Base-by-base conservation (phyloP, 805 yeast genomes). In the Spathaspora passalidarum region DNA sequence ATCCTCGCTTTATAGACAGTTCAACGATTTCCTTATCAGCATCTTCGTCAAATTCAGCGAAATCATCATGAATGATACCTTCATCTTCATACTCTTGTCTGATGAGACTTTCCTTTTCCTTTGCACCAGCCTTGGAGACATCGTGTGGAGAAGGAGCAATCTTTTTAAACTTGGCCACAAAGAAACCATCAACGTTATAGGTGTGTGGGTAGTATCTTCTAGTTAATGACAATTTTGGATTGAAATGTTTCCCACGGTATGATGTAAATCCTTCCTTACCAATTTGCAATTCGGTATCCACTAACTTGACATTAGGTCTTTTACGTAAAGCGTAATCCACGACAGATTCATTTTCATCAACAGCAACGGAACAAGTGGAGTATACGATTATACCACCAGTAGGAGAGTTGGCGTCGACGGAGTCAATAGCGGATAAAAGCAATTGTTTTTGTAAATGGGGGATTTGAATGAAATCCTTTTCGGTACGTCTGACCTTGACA, bases 141-240 rank as follows among this genome's bases (percentile, higher is more conserved):
- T 88, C 96, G 57, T 85, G 87, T 40, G 91, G 86, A 53, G 95
- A 84, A 49, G 96, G 75, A 0, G 91, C 96, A 52, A 80, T 82
- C 78, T 94, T 94, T 72, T 88, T 82, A 76, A 94, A 88, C 67
- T 92, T 94, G 46, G 99, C 99, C 49, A 94, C 99, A 66, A 73
- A 94, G 79, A 94, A 94, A 19, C 99, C 99, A 69, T 94, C 99
- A 45, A 94, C 99, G 66, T 94, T 94, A 65, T 94, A 94, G 21
- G 96, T 91, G 70, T 94, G 99, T 45, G 99, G 99, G 65, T 94
- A 94, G 69, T 92, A 94, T 67, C 99, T 82, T 75, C 96, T 82
- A 2, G 98, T 91, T 56, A 92, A 71, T 42, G 81, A 79, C 45
- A 94, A 65, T 55, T 80, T 80, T 38, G 88, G 79, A 63, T 86